Base-by-base conservation (phyloP, 164 flowering plant species). In the Umbellularia californica region DNA sequence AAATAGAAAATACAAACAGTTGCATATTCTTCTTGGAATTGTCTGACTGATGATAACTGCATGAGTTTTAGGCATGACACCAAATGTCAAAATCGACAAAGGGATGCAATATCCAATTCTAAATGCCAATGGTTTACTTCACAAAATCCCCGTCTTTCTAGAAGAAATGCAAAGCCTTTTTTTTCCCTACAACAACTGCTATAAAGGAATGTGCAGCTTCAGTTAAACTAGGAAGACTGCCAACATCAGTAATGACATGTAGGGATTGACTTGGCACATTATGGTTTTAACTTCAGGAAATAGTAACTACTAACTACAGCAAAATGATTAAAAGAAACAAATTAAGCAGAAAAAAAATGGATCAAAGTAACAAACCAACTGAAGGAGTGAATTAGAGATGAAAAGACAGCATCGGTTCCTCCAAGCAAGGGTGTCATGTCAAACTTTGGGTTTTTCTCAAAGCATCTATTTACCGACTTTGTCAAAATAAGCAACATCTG, bases 351-450 rank as follows among this genome's bases (percentile, higher is more conserved):
- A 72, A 22, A 28, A 62, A 60, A 20, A 78, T 41, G 65, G 78
- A 35, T 75, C 15, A 75, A 52, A 74, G 72, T 27, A 69, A 81
- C 92, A 70, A 80, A 96, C 99, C 99, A 88, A 79, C 92, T 87
- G 76, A 92, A 96, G 72, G 95, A 88, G 82, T 91, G 99, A 81
- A 96, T 90, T 50, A 96, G 91, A 77, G 99, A 94, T 23, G 99
- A 94, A 87, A 94, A 96, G 75, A 96, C 97, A 83, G 76, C 88
- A 81, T 96, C 97, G 70, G 99, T 96, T 79, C 99, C 99, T 65
- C 98, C 95, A 79, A 96, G 97, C 89, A 96, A 83, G 50, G 95
- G 92, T 77, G 97, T 92, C 99, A 96, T 94, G 80, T 94, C 98
- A 80, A 94, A 96, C 86, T 94, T 96, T n/a, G 99, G 86, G 74